Base-by-base conservation (phyloP, 2,329 filamentous ascomycete species). In the Nothophaeocryptopus gaeumannii region DNA sequence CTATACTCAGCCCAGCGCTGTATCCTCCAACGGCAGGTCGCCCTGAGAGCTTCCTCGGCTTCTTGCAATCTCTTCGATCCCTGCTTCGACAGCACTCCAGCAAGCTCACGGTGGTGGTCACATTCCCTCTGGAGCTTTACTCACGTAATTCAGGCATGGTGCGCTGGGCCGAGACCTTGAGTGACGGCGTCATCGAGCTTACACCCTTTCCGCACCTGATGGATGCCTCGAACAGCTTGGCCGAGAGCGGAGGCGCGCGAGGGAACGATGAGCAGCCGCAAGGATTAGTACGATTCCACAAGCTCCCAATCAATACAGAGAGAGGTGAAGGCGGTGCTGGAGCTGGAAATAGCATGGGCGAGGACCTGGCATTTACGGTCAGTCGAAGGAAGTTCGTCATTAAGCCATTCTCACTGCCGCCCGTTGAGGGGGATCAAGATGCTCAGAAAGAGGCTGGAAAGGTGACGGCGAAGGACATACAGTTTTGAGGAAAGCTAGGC, bases 291-390 rank as follows among this genome's bases (percentile, higher is more conserved):
- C 87, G 84, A 54, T 81, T 95, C 0, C 89, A 95, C 67, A 85
- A 85, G 46, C 70, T 97, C 32, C 92, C 93, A 0, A 77, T 96
- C 0, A 85, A 89, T 58, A 88, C 95, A 52, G 92, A 97, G 66
- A 89, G 88, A 58, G 92, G 93, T 1, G 90, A 90, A 2, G 89
- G 89, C 11, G 85, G 83, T 8, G 78, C 81, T 2, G 82, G 83
- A 51, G 81, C 81, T 50, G 83, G 68, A 1, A 72, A 73, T 26
- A 72, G 83, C 55, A 78, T 85, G 46, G 84, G 88, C 16, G 88
- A 95, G 63, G 90, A 96, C 70, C 80, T 96, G 70, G 90, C 90
- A 4, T 99, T 99, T 68, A 91, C 84, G 53, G 72, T 99, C 44
- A 96, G 89, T 67, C 79, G 89, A 62, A 84, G 81, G 61, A 91